phyloP scores from a whole-genome alignment of 1,284 basidiomycete genomes.

The Papiliotrema terrestris region DNA sequence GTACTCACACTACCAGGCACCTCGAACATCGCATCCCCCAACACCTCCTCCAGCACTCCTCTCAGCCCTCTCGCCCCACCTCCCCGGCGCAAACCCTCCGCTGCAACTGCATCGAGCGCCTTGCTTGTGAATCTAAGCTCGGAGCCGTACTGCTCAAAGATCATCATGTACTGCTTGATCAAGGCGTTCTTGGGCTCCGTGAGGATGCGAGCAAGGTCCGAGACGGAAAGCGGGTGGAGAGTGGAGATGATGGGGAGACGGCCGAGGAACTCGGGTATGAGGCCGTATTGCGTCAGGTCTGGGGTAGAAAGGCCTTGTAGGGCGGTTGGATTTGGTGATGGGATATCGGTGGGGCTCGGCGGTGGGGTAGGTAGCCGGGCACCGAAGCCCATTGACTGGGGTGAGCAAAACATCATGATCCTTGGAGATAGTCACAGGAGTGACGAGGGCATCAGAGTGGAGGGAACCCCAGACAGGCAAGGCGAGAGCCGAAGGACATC shows the following conservation, averaged over 20 bases:
- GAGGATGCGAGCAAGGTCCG: conserved; percentile 80
- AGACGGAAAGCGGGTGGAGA: conserved; percentile 65
- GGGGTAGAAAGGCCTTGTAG: conserved; percentile 35
- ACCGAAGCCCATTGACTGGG: conserved; percentile 81
- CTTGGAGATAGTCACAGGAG: no score
- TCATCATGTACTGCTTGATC: conserved; percentile 78
- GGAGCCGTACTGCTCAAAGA: conserved; percentile 56
- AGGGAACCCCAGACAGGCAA: no score
- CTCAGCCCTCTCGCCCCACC: conserved; percentile 86
- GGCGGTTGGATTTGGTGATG: background rate
- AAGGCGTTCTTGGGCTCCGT: conserved; percentile 88
- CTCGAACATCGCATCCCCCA: conserved; percentile 88
- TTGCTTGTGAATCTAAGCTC: conserved; percentile 48
- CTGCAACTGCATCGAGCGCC: conserved; percentile 63
- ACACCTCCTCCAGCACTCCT: conserved; percentile 82
- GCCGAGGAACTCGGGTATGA: conserved; percentile 92
- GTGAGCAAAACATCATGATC: no score
- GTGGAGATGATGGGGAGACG: conserved; percentile 83
- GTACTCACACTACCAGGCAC: conserved; percentile 67
- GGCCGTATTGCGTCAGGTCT: conserved; percentile 84
- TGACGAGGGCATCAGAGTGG: no score
- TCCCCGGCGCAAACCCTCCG: conserved; percentile 69
- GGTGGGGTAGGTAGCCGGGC: conserved; percentile 56
- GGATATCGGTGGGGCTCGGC: background rate
- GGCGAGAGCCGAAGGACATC: no score